Percentiles rank a stretch among this genome's conserved stretches.
Evolutionary conservation across 306 rosid species (phyloP).

Genomic region (Fagus crenata): DNA sequence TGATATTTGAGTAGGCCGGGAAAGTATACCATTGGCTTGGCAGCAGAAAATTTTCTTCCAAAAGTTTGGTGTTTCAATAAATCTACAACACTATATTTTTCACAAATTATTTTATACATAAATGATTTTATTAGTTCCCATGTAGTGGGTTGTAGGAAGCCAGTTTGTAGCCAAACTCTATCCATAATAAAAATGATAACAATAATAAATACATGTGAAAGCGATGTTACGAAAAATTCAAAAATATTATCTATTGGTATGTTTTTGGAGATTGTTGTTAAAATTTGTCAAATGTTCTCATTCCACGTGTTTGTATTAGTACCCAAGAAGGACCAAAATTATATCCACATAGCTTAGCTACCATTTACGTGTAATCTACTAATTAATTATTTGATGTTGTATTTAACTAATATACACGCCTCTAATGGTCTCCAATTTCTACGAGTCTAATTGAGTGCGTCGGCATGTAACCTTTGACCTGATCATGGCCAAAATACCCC

Average conservation of each 20-base stretch:
- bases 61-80: no score
- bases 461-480: constrained; percentile 56
- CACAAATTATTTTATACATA: no score
- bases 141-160: no score
- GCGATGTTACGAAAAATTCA: no score
- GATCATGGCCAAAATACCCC: constrained; percentile 42
- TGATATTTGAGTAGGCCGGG: background rate
- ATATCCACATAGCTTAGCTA: constrained; percentile 39
- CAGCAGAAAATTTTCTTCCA: background rate
- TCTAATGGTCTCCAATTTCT: constrained; percentile 1
- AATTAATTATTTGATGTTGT: background rate
- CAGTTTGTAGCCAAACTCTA: no score
- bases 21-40: constrained; percentile 23
- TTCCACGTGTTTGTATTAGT: constrained; percentile 27
- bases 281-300: constrained; percentile 21
- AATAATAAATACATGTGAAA: no score
- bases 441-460: constrained; percentile 41
- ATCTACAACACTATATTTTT: no score
- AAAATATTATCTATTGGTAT: no score
- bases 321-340: constrained; percentile 20
- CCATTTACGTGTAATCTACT: constrained; percentile 1
- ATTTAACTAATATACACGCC: constrained; percentile 18
- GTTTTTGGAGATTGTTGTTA: background rate
- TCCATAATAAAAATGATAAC: no score
- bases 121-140: no score